phyloP scores from a whole-genome alignment of 768 basidiomycete genomes.

The Auriscalpium vulgare region DNA sequence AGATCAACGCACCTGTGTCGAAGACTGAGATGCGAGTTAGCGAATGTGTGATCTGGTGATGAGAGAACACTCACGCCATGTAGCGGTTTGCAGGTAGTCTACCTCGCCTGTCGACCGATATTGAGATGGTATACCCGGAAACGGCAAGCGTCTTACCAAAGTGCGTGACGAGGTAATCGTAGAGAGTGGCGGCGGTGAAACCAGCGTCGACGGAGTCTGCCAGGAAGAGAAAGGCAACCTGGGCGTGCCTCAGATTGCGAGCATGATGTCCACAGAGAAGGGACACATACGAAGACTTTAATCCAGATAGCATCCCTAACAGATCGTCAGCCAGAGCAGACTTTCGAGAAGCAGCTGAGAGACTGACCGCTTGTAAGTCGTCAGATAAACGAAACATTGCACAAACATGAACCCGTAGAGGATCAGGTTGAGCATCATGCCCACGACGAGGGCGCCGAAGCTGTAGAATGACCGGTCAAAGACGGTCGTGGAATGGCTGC shows the following conservation, averaged over 20 bases:
- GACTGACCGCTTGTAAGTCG: conserved; percentile 30
- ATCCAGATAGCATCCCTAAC: conserved; percentile 38
- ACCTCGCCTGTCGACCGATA: conserved; percentile 19
- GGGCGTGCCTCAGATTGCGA: background rate
- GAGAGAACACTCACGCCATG: conserved; percentile 20
- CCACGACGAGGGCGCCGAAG: conserved; percentile 43
- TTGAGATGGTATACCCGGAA: background rate
- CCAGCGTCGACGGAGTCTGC: conserved; percentile 41
- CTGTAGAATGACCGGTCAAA: conserved; percentile 19
- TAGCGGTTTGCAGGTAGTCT: conserved; percentile 18
- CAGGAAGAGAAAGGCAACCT: conserved; percentile 37
- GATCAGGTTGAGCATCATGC: conserved; percentile 37
- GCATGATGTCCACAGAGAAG: background rate
- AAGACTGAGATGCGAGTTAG: conserved; percentile 25
- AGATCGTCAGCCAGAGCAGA: background rate
- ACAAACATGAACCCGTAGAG: conserved; percentile 44
- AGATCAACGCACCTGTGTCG: conserved; percentile 25
- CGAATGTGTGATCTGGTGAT: background rate
- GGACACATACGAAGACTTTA: conserved; percentile 32
- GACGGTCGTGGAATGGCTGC: background rate
- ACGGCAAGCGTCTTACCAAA: conserved; percentile 28
- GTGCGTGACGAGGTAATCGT: conserved; percentile 36
- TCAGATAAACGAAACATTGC: conserved; percentile 41
- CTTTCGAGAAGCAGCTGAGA: background rate
- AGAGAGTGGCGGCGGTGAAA: conserved; percentile 39